Base-by-base conservation (phyloP, 176 grass and related monocot genomes). In the Phragmites australis region DNA sequence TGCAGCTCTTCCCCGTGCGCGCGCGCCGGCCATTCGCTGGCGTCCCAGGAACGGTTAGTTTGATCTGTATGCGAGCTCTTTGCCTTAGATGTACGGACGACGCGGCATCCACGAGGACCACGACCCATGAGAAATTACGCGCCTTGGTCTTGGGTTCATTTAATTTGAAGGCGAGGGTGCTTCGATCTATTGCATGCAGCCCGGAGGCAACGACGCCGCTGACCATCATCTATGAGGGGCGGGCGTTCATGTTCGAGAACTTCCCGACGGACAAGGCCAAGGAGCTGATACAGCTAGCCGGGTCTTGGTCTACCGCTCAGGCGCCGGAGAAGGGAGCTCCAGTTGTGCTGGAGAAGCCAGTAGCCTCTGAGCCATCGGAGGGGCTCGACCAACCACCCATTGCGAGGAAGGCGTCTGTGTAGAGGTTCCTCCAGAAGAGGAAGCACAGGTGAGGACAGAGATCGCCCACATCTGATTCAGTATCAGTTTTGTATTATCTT, bases 221-320 rank as follows among this genome's bases (percentile, higher is more conserved):
- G 18, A 91, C 93, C 15, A 97, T 97, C 86, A 85, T 93, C 72
- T 97, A 97, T 45, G 77, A 65, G 13, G 90, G 93, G 6, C 83
- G 64, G 71, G 77, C 93, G 29, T 2, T 93, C 18, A 78, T 80
- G 39, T 87, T 97, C 14, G 81, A 85, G 17, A 65, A 89, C 70
- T 83, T 90, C 57, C 88, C 83, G 5, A 72, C 73, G 1, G 88
- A 93, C 19, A 93, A 80, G 81, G 93, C 83, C 4, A 30, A 70
- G 6, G 81, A 83, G 29, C 72, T 97, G 65, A 69, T 91, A 72
- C 81, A 74, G 32, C 14, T 85, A n/a, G 74, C 45, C 1, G 22
- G 5, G 5, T 70, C 65, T 21, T 5, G 11, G 44, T 15, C 16
- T 2, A 15, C 21, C 37, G 11, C 18, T 16, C 26, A 27, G 27